Base-by-base conservation (phyloP, 352 stramenopile genomes). In the Pythium folliculosum region DNA sequence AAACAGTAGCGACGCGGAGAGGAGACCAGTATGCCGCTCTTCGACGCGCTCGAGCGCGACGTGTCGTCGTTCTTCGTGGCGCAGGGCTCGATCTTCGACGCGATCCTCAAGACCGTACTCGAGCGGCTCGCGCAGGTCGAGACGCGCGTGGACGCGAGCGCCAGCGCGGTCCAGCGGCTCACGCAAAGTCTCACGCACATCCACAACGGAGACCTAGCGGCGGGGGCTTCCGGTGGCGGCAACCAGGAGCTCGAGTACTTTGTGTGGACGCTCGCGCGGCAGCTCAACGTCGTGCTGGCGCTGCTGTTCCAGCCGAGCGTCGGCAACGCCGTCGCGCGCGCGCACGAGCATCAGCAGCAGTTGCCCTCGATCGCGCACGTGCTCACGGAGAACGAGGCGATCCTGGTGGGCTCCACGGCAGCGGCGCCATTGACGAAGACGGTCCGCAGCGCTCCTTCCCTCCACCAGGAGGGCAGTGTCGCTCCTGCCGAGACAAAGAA, bases 11-110 rank as follows among this genome's bases (percentile, higher is more conserved):
- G 35, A 13, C 35, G 35, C 35, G 35, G 8, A 7, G 50, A 48
- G 13, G n/a, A n/a, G n/a, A n/a, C 8, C 8, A n/a, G 32, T 27
- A 89, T 91, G 81, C 72, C 82, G 75, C 76, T 91, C 35, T 91
- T 91, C 65, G 82, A 89, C 49, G 69, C 68, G 38, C 77, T 91
- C 43, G 82, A 91, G 71, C 69, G 69, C 50, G 81, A 91, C 53
- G 69, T 89, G 30, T 71, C 82, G 27, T 72, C 76, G 61, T 89
- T 89, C 77, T 88, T 89, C 37, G 81, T 91, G 21, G 80, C 82
- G n/a, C 81, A 91, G 45, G 82, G 82, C 38, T 80, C 80, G n/a
- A 80, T 89, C 44, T 85, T 89, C 35, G 82, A 89, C 56, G 47
- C 74, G 51, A 71, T 91, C 54, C 69, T 88, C 43, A 81, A 78